A percentile compares a stretch with the other conserved stretches of the same genome.
Evolutionary conservation across 148 eudicot species (phyloP).

Genomic region (Rhododendron vialii): DNA sequence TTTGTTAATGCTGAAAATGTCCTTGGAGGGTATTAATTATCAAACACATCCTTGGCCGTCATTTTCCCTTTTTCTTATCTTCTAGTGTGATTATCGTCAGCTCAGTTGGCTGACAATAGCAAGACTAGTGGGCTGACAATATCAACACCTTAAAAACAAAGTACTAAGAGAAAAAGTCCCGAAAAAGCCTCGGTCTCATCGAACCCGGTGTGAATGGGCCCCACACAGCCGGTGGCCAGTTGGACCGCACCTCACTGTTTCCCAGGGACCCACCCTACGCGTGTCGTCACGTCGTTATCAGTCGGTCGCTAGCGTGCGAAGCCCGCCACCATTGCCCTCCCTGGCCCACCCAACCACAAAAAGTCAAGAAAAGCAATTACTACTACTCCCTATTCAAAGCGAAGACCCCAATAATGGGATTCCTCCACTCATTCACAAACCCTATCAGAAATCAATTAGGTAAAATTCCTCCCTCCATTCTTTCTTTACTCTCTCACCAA

Average conservation of each 20-base stretch:
- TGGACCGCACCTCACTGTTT: not conserved
- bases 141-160: too few relatives aligned
- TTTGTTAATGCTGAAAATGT: too few relatives aligned
- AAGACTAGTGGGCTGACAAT: too few relatives aligned
- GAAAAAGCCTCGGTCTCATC: too few relatives aligned
- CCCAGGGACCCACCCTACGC: not conserved
- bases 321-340: not conserved
- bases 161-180: too few relatives aligned
- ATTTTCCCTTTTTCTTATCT: too few relatives aligned
- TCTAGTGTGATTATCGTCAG: too few relatives aligned
- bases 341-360: not conserved
- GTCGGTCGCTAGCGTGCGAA: not conserved
- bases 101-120: too few relatives aligned
- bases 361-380: not conserved
- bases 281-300: not conserved
- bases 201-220: not conserved
- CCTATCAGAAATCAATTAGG: not conserved
- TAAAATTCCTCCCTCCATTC: not conserved
- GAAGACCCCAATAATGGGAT: not conserved
- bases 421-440: not conserved
- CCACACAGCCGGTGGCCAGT: not conserved
- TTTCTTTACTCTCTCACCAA: not conserved
- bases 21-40: too few relatives aligned
- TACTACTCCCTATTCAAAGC: too few relatives aligned
- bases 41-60: too few relatives aligned